A percentile compares a stretch with the other conserved stretches of the same genome.
Conservation (phyloP, 1,284 basidiomycete genomes). For the Rhodotorula sp. region DNA sequence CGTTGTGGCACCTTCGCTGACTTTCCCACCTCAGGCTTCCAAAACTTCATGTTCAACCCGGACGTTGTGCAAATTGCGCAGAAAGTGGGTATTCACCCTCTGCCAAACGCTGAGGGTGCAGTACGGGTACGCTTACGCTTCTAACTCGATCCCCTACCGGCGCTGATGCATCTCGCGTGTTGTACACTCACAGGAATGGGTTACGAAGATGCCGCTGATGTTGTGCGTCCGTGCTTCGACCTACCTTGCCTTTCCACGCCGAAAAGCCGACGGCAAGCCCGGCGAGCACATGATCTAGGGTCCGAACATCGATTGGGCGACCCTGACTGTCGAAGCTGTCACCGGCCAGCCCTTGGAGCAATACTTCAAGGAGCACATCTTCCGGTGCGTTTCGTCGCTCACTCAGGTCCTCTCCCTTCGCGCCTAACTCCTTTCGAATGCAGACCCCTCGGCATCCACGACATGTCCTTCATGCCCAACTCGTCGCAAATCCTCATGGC, state of each 20-base stretch:
- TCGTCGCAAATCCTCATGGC: conserved; percentile 9
- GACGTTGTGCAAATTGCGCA: background rate
- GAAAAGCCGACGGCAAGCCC: background rate
- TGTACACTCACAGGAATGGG: background rate
- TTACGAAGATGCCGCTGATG: background rate
- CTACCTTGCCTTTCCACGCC: too few relatives aligned
- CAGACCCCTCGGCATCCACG: conserved; percentile 33
- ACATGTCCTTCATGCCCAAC: conserved; percentile 16
- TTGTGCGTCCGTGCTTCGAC: background rate
- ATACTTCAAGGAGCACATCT: conserved; percentile 27
- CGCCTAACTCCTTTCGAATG: background rate
- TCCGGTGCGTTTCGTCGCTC: background rate
- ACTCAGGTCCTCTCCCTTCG: too few relatives aligned
- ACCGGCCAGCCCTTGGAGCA: conserved; percentile 6
- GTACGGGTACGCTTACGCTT: background rate
- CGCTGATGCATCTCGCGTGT: background rate
- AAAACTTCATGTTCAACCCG: conserved; percentile 5
- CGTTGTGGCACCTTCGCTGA: background rate
- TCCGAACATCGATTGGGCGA: conserved; percentile 21
- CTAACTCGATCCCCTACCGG: too few relatives aligned
- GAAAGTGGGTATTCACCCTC: background rate
- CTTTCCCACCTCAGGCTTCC: background rate
- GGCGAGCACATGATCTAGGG: conserved; percentile 17
- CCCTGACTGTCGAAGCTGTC: conserved; percentile 16
- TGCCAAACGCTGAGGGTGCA: background rate